Evolutionary conservation across 2,329 filamentous ascomycete genomes (phyloP), one percentile per base, ranked within the genome.

Genomic region (Fusarium xyrophilum): DNA sequence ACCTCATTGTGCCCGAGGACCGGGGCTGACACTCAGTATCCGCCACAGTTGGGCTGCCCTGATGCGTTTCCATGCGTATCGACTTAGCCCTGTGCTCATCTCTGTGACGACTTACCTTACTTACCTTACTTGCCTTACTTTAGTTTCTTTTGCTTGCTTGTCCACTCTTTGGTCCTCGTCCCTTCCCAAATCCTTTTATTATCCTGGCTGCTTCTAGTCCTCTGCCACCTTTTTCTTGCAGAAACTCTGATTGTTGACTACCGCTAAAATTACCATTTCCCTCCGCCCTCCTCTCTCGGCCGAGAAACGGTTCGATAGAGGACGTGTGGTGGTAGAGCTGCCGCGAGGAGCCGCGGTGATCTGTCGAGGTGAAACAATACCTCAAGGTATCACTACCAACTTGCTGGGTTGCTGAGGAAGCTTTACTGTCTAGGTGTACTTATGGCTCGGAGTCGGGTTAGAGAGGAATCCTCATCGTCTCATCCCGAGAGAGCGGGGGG

Each of bases 391-490:
- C 32, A 19, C 15, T 40, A 30, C 32, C 46, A 40, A 19, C 33
- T 54, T 33, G 23, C 30, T 47, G 33, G 32, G 55, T 55, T 23
- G 38, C 28, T 14, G 36, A 58, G 35, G 25, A 30, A 33, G 40
- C 40, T 32, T 53, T 42, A 48, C 27, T 27, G 17, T 48, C 35
- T 43, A 33, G 57, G 53, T 56, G 23, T 36, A 33, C 39, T 72
- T 51, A 51, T 73, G 70, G 68, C 68, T 47, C 55, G 63, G 42
- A 55, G 46, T 40, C 69, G 69, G 71, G 32, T 73, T 40, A 70
- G 70, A 42, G 57, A 73, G 59, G 67, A 73, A 50, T 56, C 63
- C 42, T 44, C 51, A 53, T 73, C 71, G 64, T 60, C 71, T 58
- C 64, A 58, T 51, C 48, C 61, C 28, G 56, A 59, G 60, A 69